phyloP scores from a whole-genome alignment of 2,329 filamentous ascomycete species.

The Endoconidiophora polonica region DNA sequence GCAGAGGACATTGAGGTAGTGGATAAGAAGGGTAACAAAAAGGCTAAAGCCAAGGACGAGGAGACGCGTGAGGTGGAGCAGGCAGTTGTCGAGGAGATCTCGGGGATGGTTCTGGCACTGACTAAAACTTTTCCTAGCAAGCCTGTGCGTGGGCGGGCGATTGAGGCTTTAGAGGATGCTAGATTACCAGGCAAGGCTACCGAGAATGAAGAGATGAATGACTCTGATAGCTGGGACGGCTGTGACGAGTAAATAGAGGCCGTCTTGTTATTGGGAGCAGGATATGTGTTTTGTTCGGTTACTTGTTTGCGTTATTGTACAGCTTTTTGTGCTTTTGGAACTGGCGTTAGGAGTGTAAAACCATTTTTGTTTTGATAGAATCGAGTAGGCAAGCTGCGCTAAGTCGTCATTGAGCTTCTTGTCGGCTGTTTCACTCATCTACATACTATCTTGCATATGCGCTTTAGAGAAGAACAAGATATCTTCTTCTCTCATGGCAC shows the following conservation, averaged over 20 bases:
- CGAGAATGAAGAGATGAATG: constrained; percentile 20
- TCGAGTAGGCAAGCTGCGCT: not conserved
- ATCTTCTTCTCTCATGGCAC: not conserved
- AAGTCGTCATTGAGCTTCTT: not conserved
- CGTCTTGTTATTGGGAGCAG: not conserved
- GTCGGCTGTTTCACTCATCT: not conserved
- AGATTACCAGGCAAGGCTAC: constrained; percentile 45
- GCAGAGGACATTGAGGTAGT: constrained; percentile 22
- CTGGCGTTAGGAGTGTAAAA: constrained; percentile 13
- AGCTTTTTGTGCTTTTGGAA: constrained; percentile 8
- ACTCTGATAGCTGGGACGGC: constrained; percentile 46
- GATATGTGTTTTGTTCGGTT: constrained; percentile 2
- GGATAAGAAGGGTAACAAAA: constrained; percentile 21
- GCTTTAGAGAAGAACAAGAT: not conserved
- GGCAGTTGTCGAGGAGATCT: constrained; percentile 33
- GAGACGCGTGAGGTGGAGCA: constrained; percentile 25
- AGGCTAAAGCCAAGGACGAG: constrained; percentile 14
- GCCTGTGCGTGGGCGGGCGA: constrained; percentile 51
- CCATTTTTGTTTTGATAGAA: not conserved
- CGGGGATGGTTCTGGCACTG: constrained; percentile 41
- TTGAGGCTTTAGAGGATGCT: constrained; percentile 57
- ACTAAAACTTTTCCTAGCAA: constrained; percentile 44
- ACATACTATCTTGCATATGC: constrained; percentile 3
- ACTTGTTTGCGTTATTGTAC: constrained; percentile 3
- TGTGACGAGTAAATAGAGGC: constrained; percentile 37